Base-by-base conservation (phyloP, 2,329 filamentous ascomycete genomes). In the Sclerotinia sclerotiorum region DNA sequence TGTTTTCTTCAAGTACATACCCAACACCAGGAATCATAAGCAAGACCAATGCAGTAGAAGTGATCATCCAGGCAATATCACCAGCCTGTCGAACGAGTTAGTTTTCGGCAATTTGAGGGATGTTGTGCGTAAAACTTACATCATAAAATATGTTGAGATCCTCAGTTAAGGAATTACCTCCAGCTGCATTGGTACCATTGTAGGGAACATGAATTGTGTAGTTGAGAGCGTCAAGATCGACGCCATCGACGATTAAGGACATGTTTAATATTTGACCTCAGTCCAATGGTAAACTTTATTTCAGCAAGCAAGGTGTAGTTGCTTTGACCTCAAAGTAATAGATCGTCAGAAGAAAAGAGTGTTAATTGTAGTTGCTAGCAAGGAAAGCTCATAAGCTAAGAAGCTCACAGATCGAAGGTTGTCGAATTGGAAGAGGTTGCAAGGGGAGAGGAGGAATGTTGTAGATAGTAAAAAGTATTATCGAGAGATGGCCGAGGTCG, bases 1-100 rank as follows among this genome's bases (percentile, higher is more conserved):
- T 57, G 21, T 61, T 46, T 44, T 55, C 54, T 29, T 54, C n/a
- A 54, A 72, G 72, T 70, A 80, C 83, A 78, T 79, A 85, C 76
- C 92, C 93, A 74, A 97, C 92, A 73, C 93, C 93, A 2, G 93
- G 93, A 81, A 97, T 93, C 93, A 97, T 97, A 74, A 97, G 87
- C 74, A 96, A 82, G 65, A 97, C 93, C 65, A 97, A 84, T 8
- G 92, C 93, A 1, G 92, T 93, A 39, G 91, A 84, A 27, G 87
- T 90, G 74, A 97, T 87, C 80, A 96, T 88, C 90, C 91, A 97
- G 68, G 88, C 90, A 72, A 96, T 90, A 81, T 97, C 92, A 77
- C 93, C 93, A 69, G 89, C 83, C 90, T 93, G 70, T 48, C 69
- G 88, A 80, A 35, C 35, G 13, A 21, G 39, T 64, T 64, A 64